Conservation (phyloP, 192 early-diverging fungal genomes). For the Haplosporangium gracile region DNA sequence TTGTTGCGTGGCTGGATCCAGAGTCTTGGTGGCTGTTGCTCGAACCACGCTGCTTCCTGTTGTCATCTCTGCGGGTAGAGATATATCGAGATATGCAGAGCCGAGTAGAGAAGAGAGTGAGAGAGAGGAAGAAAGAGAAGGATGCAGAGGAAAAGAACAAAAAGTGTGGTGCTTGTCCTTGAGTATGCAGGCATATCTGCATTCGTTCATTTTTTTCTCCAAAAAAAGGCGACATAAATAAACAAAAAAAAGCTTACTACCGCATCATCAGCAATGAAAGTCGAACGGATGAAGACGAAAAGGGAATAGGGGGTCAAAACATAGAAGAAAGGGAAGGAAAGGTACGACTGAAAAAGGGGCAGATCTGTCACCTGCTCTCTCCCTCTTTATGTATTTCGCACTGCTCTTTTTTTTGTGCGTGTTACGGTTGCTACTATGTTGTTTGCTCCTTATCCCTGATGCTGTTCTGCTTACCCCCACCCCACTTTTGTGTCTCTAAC, state of each 20-base stretch:
- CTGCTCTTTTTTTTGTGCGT: neutral
- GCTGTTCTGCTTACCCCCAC: neutral
- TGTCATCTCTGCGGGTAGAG: neutral
- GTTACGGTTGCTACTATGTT: neutral
- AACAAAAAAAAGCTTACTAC: neutral
- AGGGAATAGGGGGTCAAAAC: neutral
- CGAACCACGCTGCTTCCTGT: neutral
- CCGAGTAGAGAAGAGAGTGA: neutral
- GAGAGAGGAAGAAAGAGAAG: neutral
- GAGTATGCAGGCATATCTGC: neutral
- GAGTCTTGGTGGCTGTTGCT: neutral
- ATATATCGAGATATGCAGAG: neutral
- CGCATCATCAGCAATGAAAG: neutral
- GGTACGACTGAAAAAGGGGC: neutral
- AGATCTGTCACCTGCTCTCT: neutral
- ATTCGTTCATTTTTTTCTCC: neutral
- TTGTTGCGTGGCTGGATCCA: slow-evolving; percentile 16
- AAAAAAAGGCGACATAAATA: neutral
- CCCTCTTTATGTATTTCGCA: neutral
- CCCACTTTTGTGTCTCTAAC: too few relatives aligned
- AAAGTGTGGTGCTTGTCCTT: neutral
- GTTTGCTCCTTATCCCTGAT: neutral
- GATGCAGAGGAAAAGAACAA: neutral
- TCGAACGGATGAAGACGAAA: neutral
- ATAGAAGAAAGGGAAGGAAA: neutral